A percentile compares a stretch with the other conserved stretches of the same genome.
These are phyloP conservation scores for Collybia sordida DNA, from an alignment of 768 basidiomycete genomes.

Conservation along the genomic window DNA sequence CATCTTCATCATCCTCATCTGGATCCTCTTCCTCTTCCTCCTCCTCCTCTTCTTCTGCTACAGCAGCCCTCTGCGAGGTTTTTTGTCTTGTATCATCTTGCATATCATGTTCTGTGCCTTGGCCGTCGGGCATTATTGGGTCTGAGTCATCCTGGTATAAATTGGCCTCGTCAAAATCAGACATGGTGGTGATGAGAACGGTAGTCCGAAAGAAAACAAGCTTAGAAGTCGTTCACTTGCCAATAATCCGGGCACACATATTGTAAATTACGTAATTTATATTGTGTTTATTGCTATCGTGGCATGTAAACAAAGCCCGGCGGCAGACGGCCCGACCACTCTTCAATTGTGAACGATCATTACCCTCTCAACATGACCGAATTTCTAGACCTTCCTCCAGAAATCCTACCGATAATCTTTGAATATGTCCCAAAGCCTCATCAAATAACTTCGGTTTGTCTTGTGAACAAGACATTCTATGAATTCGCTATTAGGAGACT, in stretches of 20 bases:
- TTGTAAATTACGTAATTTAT: too few species aligned
- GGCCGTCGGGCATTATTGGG: conserved; percentile 38
- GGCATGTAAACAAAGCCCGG: too few species aligned
- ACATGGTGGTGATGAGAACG: conserved; percentile 37
- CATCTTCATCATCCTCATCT: conserved; percentile 48
- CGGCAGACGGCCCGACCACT: too few species aligned
- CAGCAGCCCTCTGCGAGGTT: conserved; percentile 20
- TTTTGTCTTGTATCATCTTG: conserved; percentile 41
- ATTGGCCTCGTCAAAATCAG: conserved; percentile 36
- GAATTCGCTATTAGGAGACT: conserved; percentile 47
- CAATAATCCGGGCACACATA: not conserved
- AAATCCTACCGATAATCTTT: conserved; percentile 60
- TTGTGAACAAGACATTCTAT: conserved; percentile 59
- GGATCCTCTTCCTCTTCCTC: conserved; percentile 38
- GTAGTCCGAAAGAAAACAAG: conserved; percentile 9
- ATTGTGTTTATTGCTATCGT: too few species aligned
- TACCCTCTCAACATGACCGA: conserved; percentile 27
- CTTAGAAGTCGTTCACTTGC: conserved; percentile 5
- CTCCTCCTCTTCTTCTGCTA: conserved; percentile 21
- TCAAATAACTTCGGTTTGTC: conserved; percentile 50
- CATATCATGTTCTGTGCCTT: conserved; percentile 34
- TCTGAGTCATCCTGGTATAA: conserved; percentile 23
- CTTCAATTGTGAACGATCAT: too few species aligned
- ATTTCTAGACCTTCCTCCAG: conserved; percentile 63
- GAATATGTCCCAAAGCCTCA: conserved; percentile 48